phyloP scores from a whole-genome alignment of 2,329 filamentous ascomycete genomes.

The Mycosphaerella sp. region DNA sequence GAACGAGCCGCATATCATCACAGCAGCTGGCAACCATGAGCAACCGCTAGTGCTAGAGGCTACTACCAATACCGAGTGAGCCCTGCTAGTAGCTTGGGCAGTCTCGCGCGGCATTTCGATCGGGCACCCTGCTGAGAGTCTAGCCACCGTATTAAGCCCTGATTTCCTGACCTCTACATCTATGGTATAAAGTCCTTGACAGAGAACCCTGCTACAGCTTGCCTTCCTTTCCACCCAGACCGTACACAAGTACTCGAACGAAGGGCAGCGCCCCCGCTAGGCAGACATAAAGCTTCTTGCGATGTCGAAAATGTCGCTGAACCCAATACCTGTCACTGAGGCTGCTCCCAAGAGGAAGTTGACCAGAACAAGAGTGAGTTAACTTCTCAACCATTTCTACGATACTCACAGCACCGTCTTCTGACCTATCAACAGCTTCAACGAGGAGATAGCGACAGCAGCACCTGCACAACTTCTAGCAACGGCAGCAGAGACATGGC shows the following conservation, averaged over 20 bases:
- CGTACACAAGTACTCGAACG: not conserved
- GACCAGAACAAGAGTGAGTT: not conserved
- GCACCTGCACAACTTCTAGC: conserved; percentile 6
- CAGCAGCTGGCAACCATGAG: not conserved
- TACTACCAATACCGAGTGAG: not conserved
- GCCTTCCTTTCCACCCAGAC: not conserved
- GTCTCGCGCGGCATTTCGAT: not conserved
- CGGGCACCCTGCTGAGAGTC: not conserved
- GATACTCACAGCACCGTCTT: not conserved
- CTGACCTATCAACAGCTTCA: conserved; percentile 25
- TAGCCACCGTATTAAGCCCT: not conserved
- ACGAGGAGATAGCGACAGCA: conserved; percentile 8
- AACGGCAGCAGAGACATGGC: conserved; percentile 7
- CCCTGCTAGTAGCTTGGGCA: not conserved
- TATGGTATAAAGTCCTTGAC: not conserved
- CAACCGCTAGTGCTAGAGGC: not conserved
- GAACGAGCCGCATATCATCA: not conserved
- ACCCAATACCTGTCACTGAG: conserved; percentile 6
- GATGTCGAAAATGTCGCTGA: conserved; percentile 4
- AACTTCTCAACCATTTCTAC: not conserved
- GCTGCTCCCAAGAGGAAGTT: conserved; percentile 2
- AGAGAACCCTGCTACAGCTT: not conserved
- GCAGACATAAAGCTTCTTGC: not conserved
- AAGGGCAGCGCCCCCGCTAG: not conserved
- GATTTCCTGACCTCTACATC: not conserved